Conservation (phyloP, 805 yeast species). For the Lipomyces sp. region DNA sequence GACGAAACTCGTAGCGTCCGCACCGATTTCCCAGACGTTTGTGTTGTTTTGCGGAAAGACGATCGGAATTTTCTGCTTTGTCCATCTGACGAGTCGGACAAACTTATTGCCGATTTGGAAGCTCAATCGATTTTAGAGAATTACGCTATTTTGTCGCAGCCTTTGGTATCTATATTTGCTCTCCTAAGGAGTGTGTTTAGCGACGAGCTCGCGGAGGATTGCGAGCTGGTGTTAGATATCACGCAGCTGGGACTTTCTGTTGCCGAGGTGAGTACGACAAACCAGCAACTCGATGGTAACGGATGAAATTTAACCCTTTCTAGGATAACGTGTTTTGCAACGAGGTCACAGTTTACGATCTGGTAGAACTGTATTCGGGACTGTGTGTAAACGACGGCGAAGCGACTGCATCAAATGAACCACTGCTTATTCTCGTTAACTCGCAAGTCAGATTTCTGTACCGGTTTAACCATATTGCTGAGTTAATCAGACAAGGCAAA, state of each 20-base stretch:
- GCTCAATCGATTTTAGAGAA: conserved; percentile 17
- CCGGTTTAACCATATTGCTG: conserved; percentile 31
- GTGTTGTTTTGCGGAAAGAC: conserved; percentile 15
- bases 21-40: conserved; percentile 18
- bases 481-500: conserved; percentile 26
- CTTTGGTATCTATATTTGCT: conserved; percentile 23
- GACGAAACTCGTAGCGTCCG: conserved; percentile 4
- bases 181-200: conserved; percentile 19
- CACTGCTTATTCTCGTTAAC: conserved; percentile 13
- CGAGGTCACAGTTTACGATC: conserved; percentile 33
- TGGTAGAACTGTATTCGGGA: conserved; percentile 26
- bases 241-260: conserved; percentile 25
- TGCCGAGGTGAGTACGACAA: conserved; percentile 23
- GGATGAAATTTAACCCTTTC: background rate
- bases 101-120: background rate
- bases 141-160: conserved; percentile 11
- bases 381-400: conserved; percentile 23
- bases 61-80: conserved; percentile 17
- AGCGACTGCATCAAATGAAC: conserved; percentile 5
- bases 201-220: conserved; percentile 12
- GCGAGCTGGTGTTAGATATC: conserved; percentile 22
- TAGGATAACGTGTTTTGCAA: conserved; percentile 30
- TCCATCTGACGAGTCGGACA: conserved; percentile 22
- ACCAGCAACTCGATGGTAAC: background rate
- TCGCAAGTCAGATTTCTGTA: conserved; percentile 27